Conservation (phyloP, 805 yeast genomes). For the Metschnikowia rubicola region DNA sequence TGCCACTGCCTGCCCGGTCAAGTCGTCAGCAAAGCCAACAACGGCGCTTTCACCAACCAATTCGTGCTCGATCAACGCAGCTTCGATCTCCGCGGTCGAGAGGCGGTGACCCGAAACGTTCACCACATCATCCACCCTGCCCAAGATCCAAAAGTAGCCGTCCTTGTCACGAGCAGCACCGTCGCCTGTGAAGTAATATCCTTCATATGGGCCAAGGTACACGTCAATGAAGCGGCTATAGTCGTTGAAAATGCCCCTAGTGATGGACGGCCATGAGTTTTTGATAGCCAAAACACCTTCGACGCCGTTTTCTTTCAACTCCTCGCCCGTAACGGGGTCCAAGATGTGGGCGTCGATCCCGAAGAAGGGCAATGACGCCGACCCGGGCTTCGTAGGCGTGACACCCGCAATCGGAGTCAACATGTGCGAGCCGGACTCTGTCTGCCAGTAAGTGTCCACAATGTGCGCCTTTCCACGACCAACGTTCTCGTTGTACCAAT, state of each 20-base stretch:
- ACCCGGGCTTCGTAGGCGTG: conserved; percentile 94
- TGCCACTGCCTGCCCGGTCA: conserved; percentile 96
- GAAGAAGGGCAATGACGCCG: conserved; percentile 94
- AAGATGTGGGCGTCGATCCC: conserved; percentile 89
- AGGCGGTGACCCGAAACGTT: conserved; percentile 97
- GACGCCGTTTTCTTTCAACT: conserved; percentile 79
- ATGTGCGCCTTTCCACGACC: conserved; percentile 89
- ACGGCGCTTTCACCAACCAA: conserved; percentile 94
- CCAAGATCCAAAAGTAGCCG: conserved; percentile 96
- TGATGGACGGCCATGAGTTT: conserved; percentile 97
- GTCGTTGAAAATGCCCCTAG: conserved; percentile 90
- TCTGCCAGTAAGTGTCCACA: conserved; percentile 98
- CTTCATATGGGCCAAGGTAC: conserved; percentile 88
- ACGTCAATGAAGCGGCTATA: conserved; percentile 86
- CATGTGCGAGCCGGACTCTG: conserved; percentile 95
- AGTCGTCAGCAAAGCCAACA: conserved; percentile 89
- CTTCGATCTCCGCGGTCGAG: conserved; percentile 97
- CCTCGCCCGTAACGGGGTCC: conserved; percentile 90
- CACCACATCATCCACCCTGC: conserved; percentile 98
- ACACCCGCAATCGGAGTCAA: conserved; percentile 94
- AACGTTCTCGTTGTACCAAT: conserved; percentile 91
- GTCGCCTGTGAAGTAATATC: conserved; percentile 94
- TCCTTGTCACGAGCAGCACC: conserved; percentile 98
- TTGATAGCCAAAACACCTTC: conserved; percentile 94
- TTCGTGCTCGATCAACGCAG: conserved; percentile 76